A percentile compares a stretch with the other conserved stretches of the same genome.
These are phyloP conservation scores for Curvularia sp. DNA, from an alignment of 2,329 filamentous ascomycete genomes.

Conservation along the genomic window DNA sequence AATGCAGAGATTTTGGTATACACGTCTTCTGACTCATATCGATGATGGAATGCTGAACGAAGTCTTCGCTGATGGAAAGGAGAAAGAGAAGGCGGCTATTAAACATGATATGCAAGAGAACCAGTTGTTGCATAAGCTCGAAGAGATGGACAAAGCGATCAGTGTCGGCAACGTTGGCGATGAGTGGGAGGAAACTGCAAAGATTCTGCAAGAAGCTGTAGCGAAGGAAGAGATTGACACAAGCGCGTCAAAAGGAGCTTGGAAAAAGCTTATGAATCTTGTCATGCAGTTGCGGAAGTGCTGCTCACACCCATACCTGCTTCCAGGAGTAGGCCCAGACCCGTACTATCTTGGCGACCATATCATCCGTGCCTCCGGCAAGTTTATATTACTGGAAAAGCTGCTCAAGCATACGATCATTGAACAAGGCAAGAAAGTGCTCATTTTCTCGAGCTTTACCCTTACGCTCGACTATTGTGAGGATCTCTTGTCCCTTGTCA, in stretches of 20 bases:
- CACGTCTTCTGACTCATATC: constrained; percentile 62
- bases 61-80: constrained; percentile 58
- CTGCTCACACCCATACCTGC: constrained; percentile 62
- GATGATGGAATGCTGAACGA: constrained; percentile 61
- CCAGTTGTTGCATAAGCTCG: constrained; percentile 41
- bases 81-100: constrained; percentile 53
- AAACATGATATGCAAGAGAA: constrained; percentile 49
- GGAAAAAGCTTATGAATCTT: constrained; percentile 61
- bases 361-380: constrained; percentile 60
- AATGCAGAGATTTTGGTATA: constrained; percentile 66
- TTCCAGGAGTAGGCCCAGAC: constrained; percentile 56
- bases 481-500: constrained; percentile 57
- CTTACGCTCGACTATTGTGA: constrained; percentile 60
- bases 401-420: constrained; percentile 58
- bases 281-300: constrained; percentile 64
- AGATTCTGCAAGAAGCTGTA: constrained; percentile 94
- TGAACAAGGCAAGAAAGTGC: constrained; percentile 60
- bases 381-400: constrained; percentile 63
- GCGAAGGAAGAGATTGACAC: constrained; percentile 45
- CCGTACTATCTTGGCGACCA: constrained; percentile 57
- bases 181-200: constrained; percentile 73
- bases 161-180: constrained; percentile 22
- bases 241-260: constrained; percentile 48
- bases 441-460: constrained; percentile 65
- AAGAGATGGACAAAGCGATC: constrained; percentile 42